These are phyloP conservation scores for Zoysia pacifica DNA, from an alignment of 176 grass and related monocot genomes.

Conservation along the genomic window DNA sequence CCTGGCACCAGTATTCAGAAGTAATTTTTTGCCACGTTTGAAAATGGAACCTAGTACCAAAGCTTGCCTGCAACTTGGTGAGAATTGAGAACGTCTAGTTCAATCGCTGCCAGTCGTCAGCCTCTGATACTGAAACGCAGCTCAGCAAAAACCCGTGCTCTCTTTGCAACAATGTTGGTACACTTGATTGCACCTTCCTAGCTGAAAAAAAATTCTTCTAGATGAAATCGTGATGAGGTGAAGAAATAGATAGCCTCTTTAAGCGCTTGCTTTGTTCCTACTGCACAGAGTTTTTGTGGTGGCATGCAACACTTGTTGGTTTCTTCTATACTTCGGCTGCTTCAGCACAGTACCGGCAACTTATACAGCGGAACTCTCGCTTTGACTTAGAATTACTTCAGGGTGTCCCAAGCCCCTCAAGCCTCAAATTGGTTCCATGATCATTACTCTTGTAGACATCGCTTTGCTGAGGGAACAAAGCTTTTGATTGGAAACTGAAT, in stretches of 20 bases:
- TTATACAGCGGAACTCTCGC: not conserved
- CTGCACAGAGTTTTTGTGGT: constrained; percentile 14
- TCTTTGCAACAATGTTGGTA: constrained; percentile 23
- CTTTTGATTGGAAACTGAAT: constrained; percentile 19
- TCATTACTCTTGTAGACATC: not conserved
- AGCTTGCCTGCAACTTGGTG: constrained; percentile 4
- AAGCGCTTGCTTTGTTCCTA: constrained; percentile 1
- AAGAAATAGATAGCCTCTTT: not conserved
- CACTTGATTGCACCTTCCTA: constrained; percentile 24
- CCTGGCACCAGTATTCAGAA: not conserved
- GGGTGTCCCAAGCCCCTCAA: not conserved
- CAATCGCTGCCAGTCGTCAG: not conserved
- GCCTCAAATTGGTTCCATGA: constrained; percentile 6
- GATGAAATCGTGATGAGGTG: not conserved
- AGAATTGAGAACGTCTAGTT: constrained; percentile 24
- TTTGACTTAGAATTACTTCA: constrained; percentile 27
- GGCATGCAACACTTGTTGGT: not conserved
- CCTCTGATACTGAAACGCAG: not conserved
- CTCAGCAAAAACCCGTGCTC: constrained; percentile 11
- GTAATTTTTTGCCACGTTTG: not conserved
- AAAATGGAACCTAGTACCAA: not conserved
- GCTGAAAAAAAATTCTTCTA: constrained; percentile 21
- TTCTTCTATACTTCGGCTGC: not conserved
- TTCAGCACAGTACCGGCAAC: not conserved
- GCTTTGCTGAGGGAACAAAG: constrained; percentile 15